Base-by-base conservation (phyloP, 768 basidiomycete species). In the Panellus pusillus region DNA sequence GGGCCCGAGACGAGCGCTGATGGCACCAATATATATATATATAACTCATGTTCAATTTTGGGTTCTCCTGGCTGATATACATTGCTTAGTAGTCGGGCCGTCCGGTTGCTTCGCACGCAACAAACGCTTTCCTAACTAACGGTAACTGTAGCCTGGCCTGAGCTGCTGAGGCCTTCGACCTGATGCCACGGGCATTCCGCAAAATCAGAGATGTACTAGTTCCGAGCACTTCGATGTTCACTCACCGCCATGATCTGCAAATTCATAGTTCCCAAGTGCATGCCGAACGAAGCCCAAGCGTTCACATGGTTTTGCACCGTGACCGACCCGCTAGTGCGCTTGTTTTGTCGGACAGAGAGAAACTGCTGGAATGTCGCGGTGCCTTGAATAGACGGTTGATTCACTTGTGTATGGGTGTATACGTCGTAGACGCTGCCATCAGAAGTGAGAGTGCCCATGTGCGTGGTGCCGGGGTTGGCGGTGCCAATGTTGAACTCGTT, bases 361-460 rank as follows among this genome's bases (percentile, higher is more conserved):
- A 57, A 69, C 52, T 68, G 67, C 40, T 62, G 48, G 65, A 69
- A 69, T 3, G 68, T 69, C 38, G 52, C 53, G 24, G 67, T 68
- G 46, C 68, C 68, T 12, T 57, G 20, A 57, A 69, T 69, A 24
- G 67, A 68, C n/a, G 68, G 68, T 55, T 61, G 58, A 62, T 70
- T 68, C 35, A 60, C 61, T 44, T 65, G 68, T 44, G 36, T 41
- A 55, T 48, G 54, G 35, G 45, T 24, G 60, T 63, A 66, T 44
- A 70, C 61, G 60, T 66, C 58, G 65, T 70, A 70, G 35, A 57
- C 59, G 24, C 31, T 41, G 20, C 68, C 68, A 48, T 70, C 68
- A 37, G 55, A 61, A 38, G 61, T 62, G 38, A 68, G 55, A 6
- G 66, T 63, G 55, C 66, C 68, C 45, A 61, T 64, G 54, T 57